Conservation (phyloP, 2,329 filamentous ascomycete genomes). For the Zasmidium cellare region DNA sequence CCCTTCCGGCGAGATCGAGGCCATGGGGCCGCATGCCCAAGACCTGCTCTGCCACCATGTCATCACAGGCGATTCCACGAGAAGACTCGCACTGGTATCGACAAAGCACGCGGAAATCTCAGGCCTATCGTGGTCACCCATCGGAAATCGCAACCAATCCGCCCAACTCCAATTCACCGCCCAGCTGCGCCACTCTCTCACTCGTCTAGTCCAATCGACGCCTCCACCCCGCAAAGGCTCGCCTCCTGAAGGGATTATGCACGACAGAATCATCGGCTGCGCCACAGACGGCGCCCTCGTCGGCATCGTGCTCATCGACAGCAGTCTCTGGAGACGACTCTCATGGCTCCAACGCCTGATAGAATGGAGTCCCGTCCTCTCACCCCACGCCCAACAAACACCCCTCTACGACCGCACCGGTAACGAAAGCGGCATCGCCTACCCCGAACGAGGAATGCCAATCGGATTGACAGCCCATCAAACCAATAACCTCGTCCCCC, state of each 20-base stretch:
- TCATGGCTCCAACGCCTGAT: constrained; percentile 69
- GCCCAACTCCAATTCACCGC: constrained; percentile 22
- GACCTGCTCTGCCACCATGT: constrained; percentile 25
- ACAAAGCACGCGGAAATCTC: constrained; percentile 22
- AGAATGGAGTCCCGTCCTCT: constrained; percentile 34
- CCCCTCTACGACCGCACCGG: constrained; percentile 15
- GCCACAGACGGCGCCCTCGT: constrained; percentile 55
- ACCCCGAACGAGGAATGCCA: constrained; percentile 19
- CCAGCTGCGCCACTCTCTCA: constrained; percentile 41
- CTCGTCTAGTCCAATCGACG: constrained; percentile 50
- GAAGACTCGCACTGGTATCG: constrained; percentile 20
- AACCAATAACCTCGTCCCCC: constrained; percentile 29
- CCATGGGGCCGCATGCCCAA: constrained; percentile 23
- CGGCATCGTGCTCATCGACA: constrained; percentile 63
- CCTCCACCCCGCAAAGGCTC: constrained; percentile 36
- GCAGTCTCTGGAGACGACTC: constrained; percentile 66
- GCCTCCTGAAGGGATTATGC: constrained; percentile 41
- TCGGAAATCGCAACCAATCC: background rate
- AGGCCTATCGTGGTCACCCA: background rate
- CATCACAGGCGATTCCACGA: background rate
- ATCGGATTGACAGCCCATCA: constrained; percentile 25
- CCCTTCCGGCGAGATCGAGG: constrained; percentile 9
- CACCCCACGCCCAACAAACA: constrained; percentile 22
- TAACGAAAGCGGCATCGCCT: constrained; percentile 5
- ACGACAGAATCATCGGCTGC: constrained; percentile 51